phyloP scores from a whole-genome alignment of 2,329 filamentous ascomycete species.

The Penicillium sp. region DNA sequence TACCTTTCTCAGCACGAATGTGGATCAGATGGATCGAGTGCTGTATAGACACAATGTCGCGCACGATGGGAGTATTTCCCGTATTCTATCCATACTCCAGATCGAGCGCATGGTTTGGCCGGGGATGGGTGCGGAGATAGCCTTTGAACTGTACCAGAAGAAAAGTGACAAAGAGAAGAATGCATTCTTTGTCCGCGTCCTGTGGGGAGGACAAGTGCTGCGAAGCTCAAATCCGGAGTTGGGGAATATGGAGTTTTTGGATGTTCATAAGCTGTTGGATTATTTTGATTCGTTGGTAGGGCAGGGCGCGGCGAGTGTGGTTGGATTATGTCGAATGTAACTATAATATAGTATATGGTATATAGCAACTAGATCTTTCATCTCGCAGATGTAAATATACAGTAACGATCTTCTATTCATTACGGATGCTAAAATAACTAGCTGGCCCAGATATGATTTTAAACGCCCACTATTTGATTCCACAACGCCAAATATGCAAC shows the following conservation, averaged over 20 bases:
- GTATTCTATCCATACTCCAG: constrained; percentile 67
- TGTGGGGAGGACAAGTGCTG: constrained; percentile 67
- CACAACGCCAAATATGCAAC: constrained; percentile 9
- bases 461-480: neutral
- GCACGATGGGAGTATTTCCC: constrained; percentile 70
- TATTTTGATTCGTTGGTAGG: constrained; percentile 73
- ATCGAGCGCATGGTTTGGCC: constrained; percentile 77
- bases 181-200: constrained; percentile 58
- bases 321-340: neutral
- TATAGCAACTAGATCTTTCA: too few relatives aligned
- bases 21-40: constrained; percentile 36
- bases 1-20: constrained; percentile 11
- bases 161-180: constrained; percentile 26
- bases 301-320: constrained; percentile 30
- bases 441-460: neutral
- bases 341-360: neutral
- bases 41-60: constrained; percentile 73
- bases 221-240: constrained; percentile 64
- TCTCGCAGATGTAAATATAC: neutral
- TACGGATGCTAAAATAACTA: too few relatives aligned
- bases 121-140: constrained; percentile 74
- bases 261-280: constrained; percentile 58
- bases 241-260: constrained; percentile 68
- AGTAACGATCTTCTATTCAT: too few relatives aligned
- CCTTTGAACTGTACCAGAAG: constrained; percentile 67